phyloP scores from a whole-genome alignment of 306 rosid genomes.

The Quercus wislizeni region DNA sequence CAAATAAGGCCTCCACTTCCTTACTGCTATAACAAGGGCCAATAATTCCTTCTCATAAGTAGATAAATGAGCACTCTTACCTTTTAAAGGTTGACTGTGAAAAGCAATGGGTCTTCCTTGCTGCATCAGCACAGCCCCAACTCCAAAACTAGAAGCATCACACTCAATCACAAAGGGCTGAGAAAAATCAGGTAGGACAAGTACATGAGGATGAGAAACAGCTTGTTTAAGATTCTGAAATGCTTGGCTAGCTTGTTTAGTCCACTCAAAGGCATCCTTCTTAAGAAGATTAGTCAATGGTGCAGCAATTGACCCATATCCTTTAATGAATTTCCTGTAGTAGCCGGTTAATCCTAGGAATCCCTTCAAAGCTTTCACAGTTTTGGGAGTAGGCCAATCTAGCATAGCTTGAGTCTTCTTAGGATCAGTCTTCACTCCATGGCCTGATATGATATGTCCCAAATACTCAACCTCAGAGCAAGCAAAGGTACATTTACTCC shows the following conservation, averaged over 20 bases:
- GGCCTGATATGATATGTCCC: too few relatives aligned
- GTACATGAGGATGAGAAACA: too few relatives aligned
- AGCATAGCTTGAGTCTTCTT: too few relatives aligned
- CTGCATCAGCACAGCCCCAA: neutral
- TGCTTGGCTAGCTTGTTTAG: neutral
- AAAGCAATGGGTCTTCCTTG: neutral
- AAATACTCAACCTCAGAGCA: too few relatives aligned
- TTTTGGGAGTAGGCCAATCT: too few relatives aligned
- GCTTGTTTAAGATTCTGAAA: neutral
- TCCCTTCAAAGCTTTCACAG: too few relatives aligned
- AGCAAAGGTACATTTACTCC: too few relatives aligned
- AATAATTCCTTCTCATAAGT: neutral
- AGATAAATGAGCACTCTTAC: neutral
- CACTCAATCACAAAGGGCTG: neutral
- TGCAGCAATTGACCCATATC: neutral
- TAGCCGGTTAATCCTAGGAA: too few relatives aligned
- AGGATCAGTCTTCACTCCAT: too few relatives aligned
- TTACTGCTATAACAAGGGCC: neutral
- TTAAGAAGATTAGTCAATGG: neutral
- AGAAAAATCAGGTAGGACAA: neutral
- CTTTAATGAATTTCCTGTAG: too few relatives aligned
- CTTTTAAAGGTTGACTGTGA: neutral
- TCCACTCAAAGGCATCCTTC: neutral
- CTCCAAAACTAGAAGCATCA: neutral
- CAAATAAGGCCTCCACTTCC: neutral